Base-by-base conservation (phyloP, 139 green algal genomes). In the Raphidocelis subcapitata region DNA sequence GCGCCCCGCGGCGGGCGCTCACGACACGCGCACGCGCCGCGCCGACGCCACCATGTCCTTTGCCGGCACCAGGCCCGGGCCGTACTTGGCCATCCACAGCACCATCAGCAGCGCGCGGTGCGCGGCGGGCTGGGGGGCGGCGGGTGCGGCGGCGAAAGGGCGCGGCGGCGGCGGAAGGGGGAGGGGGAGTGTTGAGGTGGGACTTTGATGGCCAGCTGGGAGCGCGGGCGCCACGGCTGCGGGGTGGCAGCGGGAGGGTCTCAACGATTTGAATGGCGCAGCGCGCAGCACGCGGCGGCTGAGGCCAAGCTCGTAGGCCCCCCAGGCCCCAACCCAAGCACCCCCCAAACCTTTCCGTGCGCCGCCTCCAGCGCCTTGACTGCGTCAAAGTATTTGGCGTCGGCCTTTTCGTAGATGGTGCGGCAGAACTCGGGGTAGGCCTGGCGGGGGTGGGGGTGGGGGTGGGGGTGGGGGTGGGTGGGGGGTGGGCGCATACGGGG, bases 371-470 rank as follows among this genome's bases (percentile, higher is more conserved):
- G 73, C 24, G 91, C 85, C 23, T 62, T 24, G 21, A 85, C 60
- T 5, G 86, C 77, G 4, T 79, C 47, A 4, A 81, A 35, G 31
- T 90, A 92, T 24, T 70, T 73, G 10, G 49, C 5, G 1, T 72
- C 70, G 0, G 79, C 74, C 2, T 65, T 77, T 15, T 95, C 82
- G 76, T 84, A 82, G 26, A 91, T 73, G 21, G 56, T 44, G 31
- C 90, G 69, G 68, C 69, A 82, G 35, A 89, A 95, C 79, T 95
- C 88, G 18, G 90, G 85, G 69, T 94, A 94, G 0, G 86, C 74
- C 83, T 89, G 85, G 41, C 41, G 12, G 41, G 41, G 12, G 41
- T 20, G 41, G 8, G 41, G 8, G 41, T 8, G 8, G 41, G 41
- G 8, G 41, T 49, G 41, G 8, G 12, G 8, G 41, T 12, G 41